A percentile compares a stretch with the other conserved stretches of the same genome.
phyloP scores from a whole-genome alignment of 1,284 basidiomycete species.

The Exobasidium rhododendri region DNA sequence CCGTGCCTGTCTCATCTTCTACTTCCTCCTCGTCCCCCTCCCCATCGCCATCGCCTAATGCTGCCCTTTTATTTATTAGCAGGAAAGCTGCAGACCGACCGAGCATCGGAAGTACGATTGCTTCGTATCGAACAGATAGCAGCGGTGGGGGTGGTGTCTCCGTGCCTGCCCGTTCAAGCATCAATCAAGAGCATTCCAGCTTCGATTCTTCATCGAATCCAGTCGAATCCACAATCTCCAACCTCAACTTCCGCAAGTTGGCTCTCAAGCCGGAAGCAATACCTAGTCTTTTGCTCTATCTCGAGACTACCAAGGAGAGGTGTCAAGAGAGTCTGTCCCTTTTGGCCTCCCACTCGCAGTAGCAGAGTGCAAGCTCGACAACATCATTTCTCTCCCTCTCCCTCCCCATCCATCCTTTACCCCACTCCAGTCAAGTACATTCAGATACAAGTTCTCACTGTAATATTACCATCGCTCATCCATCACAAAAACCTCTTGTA shows the following conservation, averaged over 20 bases:
- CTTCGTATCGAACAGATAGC: neutral
- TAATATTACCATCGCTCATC: no score
- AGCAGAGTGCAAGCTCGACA: no score
- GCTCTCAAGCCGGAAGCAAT: neutral
- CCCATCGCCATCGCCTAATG: neutral
- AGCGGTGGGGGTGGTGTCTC: neutral
- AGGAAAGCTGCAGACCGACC: neutral
- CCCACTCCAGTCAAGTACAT: no score
- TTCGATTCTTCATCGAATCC: neutral
- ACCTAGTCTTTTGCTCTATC: neutral
- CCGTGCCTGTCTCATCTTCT: neutral
- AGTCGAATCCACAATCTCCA: neutral
- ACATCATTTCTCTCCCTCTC: no score
- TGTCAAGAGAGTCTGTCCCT: neutral
- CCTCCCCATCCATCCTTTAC: no score
- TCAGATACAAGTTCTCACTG: no score
- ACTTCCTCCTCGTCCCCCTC: neutral
- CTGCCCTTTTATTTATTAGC: neutral
- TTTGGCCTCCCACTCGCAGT: no score
- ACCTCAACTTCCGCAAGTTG: neutral
- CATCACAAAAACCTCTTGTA: no score
- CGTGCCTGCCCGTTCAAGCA: neutral
- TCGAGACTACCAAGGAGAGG: slow-evolving; percentile 1
- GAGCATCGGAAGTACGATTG: neutral
- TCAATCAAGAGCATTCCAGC: neutral